phyloP scores from a whole-genome alignment of 2,329 filamentous ascomycete species.

The Ophiocordyceps unilateralis region DNA sequence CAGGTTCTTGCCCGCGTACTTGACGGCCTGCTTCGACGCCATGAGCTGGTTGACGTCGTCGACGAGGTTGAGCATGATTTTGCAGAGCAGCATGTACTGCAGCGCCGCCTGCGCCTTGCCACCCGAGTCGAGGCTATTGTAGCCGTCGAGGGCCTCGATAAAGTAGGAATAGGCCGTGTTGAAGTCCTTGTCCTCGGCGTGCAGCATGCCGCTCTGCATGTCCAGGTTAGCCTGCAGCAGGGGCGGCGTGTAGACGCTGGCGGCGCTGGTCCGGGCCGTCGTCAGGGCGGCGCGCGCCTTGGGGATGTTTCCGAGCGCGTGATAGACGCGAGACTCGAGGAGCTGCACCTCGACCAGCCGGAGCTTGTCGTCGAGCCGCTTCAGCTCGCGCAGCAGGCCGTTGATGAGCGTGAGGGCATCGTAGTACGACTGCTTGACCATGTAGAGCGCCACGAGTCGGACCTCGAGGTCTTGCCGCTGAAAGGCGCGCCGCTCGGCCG shows the following conservation, averaged over 20 bases:
- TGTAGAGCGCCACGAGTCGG: conserved; percentile 81
- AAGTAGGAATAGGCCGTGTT: conserved; percentile 98
- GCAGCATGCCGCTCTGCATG: conserved; percentile 98
- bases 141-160: conserved; percentile 95
- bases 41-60: conserved; percentile 94
- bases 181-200: conserved; percentile 97
- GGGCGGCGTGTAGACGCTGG: conserved; percentile 92
- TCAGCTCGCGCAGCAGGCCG: conserved; percentile 84
- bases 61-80: conserved; percentile 95
- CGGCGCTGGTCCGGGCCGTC: conserved; percentile 83
- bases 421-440: conserved; percentile 95
- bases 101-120: conserved; percentile 86
- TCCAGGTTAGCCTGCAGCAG: conserved; percentile 89
- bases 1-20: conserved; percentile 87
- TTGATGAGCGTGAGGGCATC: conserved; percentile 95
- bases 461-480: conserved; percentile 96
- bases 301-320: conserved; percentile 87
- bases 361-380: conserved; percentile 95
- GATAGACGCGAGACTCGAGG: conserved; percentile 91
- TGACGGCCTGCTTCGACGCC: conserved; percentile 88
- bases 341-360: conserved; percentile 96
- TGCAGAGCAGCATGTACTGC: conserved; percentile 99
- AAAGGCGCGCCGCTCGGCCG: conserved; percentile 85
- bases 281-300: conserved; percentile 93
- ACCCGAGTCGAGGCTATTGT: conserved; percentile 79